Evolutionary conservation across 805 yeast genomes (phyloP).

Genomic region (Scheffersomyces spartinae): DNA sequence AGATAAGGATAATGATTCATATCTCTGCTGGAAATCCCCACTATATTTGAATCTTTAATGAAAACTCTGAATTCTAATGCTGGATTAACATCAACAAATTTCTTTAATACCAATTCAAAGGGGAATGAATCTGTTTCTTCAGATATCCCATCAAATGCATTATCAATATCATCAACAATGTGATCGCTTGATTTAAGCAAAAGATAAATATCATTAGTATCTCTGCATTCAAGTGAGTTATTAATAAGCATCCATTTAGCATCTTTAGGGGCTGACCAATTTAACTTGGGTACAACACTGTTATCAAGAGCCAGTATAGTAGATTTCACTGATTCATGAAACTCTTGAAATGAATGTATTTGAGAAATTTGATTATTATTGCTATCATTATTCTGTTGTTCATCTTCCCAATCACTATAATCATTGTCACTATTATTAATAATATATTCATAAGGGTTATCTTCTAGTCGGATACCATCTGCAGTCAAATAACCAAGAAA

Average conservation of each 20-base stretch:
- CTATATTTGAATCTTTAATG: slow-evolving; percentile 47
- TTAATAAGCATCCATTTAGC: slow-evolving; percentile 84
- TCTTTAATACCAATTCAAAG: slow-evolving; percentile 62
- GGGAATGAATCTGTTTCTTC: slow-evolving; percentile 18
- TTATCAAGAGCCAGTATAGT: not conserved
- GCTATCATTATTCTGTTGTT: slow-evolving; percentile 5
- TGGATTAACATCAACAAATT: slow-evolving; percentile 64
- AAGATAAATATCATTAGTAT: slow-evolving; percentile 66
- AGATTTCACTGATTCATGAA: too few species aligned
- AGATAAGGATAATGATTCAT: slow-evolving; percentile 71
- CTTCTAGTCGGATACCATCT: slow-evolving; percentile 61
- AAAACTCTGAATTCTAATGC: slow-evolving; percentile 88
- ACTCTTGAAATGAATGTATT: too few species aligned
- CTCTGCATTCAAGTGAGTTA: slow-evolving; percentile 61
- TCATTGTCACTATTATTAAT: slow-evolving; percentile 45
- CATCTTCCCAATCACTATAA: slow-evolving; percentile 61
- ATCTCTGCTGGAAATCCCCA: slow-evolving; percentile 81
- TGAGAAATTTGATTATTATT: too few species aligned
- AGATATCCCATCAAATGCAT: slow-evolving; percentile 45
- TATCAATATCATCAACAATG: slow-evolving; percentile 70
- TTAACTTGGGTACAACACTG: slow-evolving; percentile 73
- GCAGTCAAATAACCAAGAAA: slow-evolving; percentile 50
- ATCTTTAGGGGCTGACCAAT: slow-evolving; percentile 97
- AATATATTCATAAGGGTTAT: slow-evolving; percentile 24
- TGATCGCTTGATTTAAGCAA: slow-evolving; percentile 81